Evolutionary conservation across 1,139 yeast species (phyloP), one percentile per base, ranked within the genome.

Genomic region (Taiozyma onychis): DNA sequence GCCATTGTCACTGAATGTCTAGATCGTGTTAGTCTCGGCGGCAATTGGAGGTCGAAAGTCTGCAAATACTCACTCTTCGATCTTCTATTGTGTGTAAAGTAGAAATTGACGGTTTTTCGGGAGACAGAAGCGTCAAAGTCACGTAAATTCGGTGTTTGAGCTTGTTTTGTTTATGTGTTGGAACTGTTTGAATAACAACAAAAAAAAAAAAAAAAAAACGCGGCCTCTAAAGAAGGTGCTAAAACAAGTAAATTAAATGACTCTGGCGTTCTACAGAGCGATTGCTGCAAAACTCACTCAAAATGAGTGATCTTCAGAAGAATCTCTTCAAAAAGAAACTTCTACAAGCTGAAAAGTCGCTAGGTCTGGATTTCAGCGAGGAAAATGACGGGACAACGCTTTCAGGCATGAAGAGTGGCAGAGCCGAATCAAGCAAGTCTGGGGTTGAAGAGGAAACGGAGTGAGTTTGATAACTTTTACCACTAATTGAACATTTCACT

Each of bases 321-420:
- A 50, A 62, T 43, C 58, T 78, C 44, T 66, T 78, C 46, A 68
- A 64, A 43, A 74, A 68, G 53, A 69, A 67, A 51, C 63, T 77
- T 13, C 69, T 66, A 44, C 60, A 67, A 35, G 73, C 73, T 10
- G 81, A 77, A 50, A 53, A 59, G 41, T 63, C 67, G 0, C 56
- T 74, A 22, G 78, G 78, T 0, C 60, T 74, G 18, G 55, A 67
- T 21, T 66, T 66, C 51, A 49, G 65, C 4, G 78, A 74, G 48
- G 72, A 66, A 3, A 48, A 34, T 1, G 21, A 51, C 46, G 39
- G 57, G 3, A 14, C 2, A 4, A 14, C 51, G 43, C 61, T 46
- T n/a, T 34, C 48, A 44, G 48, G 49, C 3, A 44, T 47, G 11
- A 43, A 47, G 11, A 46, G 44, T 9, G 46, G 48, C 35, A 32